A percentile compares a stretch with the other conserved stretches of the same genome.
Evolutionary conservation across 2,329 filamentous ascomycete species (phyloP).

Genomic region (Nannizziopsis arthrosporioides): DNA sequence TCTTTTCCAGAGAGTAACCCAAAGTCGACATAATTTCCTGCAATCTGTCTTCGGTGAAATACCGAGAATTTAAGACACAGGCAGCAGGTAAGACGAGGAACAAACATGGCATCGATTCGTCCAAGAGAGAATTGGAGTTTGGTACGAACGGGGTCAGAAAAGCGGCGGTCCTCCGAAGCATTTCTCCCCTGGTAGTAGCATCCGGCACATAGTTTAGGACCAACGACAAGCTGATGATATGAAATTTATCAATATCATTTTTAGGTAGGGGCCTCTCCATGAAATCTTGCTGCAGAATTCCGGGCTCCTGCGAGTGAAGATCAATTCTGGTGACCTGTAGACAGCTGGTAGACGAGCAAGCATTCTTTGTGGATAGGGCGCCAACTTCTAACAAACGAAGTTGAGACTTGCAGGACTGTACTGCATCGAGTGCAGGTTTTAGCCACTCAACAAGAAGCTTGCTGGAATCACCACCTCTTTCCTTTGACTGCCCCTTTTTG

Average conservation of each 20-base stretch:
- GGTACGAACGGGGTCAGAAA: conserved; percentile 46
- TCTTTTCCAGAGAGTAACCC: conserved; percentile 55
- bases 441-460: conserved; percentile 51
- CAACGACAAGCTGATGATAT: conserved; percentile 81
- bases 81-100: conserved; percentile 85
- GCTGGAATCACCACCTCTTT: conserved; percentile 53
- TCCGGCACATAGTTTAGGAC: conserved; percentile 92
- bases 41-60: conserved; percentile 62
- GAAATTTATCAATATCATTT: conserved; percentile 54
- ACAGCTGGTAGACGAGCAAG: conserved; percentile 59
- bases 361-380: conserved; percentile 71
- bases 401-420: conserved; percentile 14
- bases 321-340: conserved; percentile 79
- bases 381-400: conserved; percentile 77
- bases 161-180: conserved; percentile 63
- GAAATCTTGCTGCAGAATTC: conserved; percentile 80
- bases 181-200: conserved; percentile 61
- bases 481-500: conserved; percentile 48
- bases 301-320: conserved; percentile 67
- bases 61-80: conserved; percentile 82
- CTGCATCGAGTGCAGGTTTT: conserved; percentile 20
- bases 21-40: conserved; percentile 62
- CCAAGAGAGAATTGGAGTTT: conserved; percentile 13
- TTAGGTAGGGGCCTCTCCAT: conserved; percentile 70
- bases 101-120: conserved; percentile 41